These are phyloP conservation scores for Cladobotryum protrusum DNA, from an alignment of 2,329 filamentous ascomycete genomes.

Conservation along the genomic window DNA sequence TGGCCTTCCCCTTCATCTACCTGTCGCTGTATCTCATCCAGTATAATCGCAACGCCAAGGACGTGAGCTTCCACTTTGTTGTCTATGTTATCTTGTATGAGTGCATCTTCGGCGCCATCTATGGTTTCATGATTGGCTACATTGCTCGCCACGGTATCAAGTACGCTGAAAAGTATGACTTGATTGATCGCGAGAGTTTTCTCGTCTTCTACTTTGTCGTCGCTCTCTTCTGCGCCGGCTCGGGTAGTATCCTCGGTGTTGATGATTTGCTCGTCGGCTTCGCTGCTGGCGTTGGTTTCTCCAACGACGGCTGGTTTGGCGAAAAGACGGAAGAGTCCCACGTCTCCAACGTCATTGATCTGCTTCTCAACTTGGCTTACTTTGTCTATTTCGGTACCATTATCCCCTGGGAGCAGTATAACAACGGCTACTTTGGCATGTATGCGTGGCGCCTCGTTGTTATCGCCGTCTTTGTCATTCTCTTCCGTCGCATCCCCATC, in stretches of 20 bases:
- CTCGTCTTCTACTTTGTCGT: conserved; percentile 98
- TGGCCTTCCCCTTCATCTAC: conserved; percentile 98
- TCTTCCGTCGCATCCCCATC: conserved; percentile 92
- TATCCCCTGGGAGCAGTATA: conserved; percentile 92
- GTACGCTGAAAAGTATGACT: conserved; percentile 71
- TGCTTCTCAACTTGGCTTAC: conserved; percentile 93
- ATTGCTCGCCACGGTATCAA: conserved; percentile 86
- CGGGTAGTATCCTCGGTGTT: conserved; percentile 82
- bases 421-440: conserved; percentile 65
- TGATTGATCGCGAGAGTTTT: conserved; percentile 95
- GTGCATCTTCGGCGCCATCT: conserved; percentile 86
- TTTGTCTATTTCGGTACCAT: conserved; percentile 98
- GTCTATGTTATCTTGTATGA: conserved; percentile 89
- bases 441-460: conserved; percentile 88
- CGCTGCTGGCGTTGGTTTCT: conserved; percentile 94
- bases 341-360: conserved; percentile 97
- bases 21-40: conserved; percentile 83
- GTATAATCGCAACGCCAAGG: conserved; percentile 61
- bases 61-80: conserved; percentile 80
- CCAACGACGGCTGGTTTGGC: conserved; percentile 97
- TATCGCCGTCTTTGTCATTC: conserved; percentile 84
- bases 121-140: conserved; percentile 83
- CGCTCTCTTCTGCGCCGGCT: conserved; percentile 90
- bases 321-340: conserved; percentile 98
- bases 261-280: conserved; percentile 95